Percentiles rank a stretch among this genome's conserved stretches.
These are phyloP conservation scores for Chaetomium sp. DNA, from an alignment of 2,329 filamentous ascomycete genomes.

Conservation along the genomic window DNA sequence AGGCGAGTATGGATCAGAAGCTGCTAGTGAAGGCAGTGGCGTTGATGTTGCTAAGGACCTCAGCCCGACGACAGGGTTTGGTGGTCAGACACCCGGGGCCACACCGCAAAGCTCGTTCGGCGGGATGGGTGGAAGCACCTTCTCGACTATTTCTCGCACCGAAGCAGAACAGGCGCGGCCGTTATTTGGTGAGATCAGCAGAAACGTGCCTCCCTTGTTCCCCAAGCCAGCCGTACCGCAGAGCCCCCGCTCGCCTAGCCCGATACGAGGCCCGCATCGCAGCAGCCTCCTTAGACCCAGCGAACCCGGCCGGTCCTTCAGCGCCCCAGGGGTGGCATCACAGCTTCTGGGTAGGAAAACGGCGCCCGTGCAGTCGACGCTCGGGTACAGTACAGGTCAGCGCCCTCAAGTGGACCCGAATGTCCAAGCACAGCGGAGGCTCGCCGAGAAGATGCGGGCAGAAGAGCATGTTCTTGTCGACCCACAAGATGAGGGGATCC, in stretches of 20 bases:
- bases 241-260: conserved; percentile 74
- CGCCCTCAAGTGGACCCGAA: conserved; percentile 51
- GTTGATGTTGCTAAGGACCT: conserved; percentile 67
- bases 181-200: conserved; percentile 58
- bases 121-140: conserved; percentile 49
- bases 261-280: conserved; percentile 62
- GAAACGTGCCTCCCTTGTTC: conserved; percentile 53
- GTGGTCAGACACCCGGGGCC: conserved; percentile 52
- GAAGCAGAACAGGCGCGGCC: conserved; percentile 48
- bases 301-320: conserved; percentile 60
- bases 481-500: conserved; percentile 70
- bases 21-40: conserved; percentile 58
- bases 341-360: conserved; percentile 52
- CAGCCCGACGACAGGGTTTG: conserved; percentile 49
- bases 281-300: conserved; percentile 48
- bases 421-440: conserved; percentile 53
- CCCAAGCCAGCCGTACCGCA: conserved; percentile 52
- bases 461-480: conserved; percentile 62
- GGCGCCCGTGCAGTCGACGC: conserved; percentile 38
- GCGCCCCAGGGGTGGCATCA: conserved; percentile 61
- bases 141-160: conserved; percentile 50
- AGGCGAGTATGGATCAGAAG: conserved; percentile 53
- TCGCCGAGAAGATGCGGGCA: conserved; percentile 57
- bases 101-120: conserved; percentile 63
- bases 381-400: conserved; percentile 41